Conservation (phyloP, 331 rosid species). For the Cydonia oblonga region DNA sequence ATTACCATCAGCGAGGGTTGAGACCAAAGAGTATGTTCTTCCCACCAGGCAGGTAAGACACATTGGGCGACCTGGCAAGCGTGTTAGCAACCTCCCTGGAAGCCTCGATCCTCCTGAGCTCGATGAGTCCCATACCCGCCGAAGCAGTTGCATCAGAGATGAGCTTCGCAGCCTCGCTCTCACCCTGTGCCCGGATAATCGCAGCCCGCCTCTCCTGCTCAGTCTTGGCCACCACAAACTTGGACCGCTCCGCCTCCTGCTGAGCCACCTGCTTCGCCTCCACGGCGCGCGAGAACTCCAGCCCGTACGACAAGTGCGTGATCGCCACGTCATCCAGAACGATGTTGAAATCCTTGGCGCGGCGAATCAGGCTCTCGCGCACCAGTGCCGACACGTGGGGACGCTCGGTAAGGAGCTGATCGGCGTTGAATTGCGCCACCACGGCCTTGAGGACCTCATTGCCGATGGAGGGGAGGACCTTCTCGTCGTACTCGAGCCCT, state of each 20-base stretch:
- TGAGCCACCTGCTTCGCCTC: conserved; percentile 96
- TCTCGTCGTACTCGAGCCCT: conserved; percentile 87
- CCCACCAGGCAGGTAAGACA: conserved; percentile 38
- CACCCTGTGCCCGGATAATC: conserved; percentile 76
- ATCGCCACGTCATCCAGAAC: conserved; percentile 76
- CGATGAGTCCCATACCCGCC: conserved; percentile 60
- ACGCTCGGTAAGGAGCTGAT: conserved; percentile 73
- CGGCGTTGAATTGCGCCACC: conserved; percentile 88
- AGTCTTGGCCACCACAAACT: conserved; percentile 78
- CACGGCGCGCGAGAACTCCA: conserved; percentile 72
- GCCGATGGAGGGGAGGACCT: conserved; percentile 79
- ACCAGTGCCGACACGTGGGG: conserved; percentile 76
- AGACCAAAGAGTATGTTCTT: conserved; percentile 33
- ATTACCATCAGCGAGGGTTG: conserved; percentile 32
- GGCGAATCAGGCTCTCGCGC: conserved; percentile 47
- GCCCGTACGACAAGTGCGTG: conserved; percentile 68
- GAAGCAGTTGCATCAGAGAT: conserved; percentile 67
- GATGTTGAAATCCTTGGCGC: conserved; percentile 78
- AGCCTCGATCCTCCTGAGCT: conserved; percentile 79
- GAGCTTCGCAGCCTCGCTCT: conserved; percentile 73
- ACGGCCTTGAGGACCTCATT: conserved; percentile 79
- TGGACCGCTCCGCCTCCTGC: conserved; percentile 88
- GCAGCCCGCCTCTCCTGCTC: conserved; percentile 94
- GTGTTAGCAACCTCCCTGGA: conserved; percentile 75
- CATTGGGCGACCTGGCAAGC: conserved; percentile 68